phyloP scores from a whole-genome alignment of 106 monocot species.

The Dendrobium catenatum region DNA sequence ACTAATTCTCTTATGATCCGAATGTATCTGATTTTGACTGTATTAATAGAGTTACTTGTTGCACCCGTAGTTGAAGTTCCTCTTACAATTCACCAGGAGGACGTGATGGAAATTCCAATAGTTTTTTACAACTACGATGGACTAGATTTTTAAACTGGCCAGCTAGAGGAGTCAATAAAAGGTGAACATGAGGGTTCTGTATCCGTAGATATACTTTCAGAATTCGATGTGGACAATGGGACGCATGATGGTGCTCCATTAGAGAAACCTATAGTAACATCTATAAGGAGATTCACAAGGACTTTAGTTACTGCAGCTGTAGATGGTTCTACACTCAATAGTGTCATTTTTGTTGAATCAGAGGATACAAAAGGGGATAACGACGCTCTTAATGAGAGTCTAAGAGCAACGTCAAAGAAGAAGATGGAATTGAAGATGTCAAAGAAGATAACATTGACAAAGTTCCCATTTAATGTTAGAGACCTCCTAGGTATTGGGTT shows the following conservation, averaged over 20 bases:
- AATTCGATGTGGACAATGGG: neutral
- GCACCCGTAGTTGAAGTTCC: neutral
- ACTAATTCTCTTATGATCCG: neutral
- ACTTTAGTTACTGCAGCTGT: conserved; percentile 18
- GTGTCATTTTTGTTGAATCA: conserved; percentile 2
- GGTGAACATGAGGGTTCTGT: conserved; percentile 2
- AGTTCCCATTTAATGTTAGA: conserved; percentile 53
- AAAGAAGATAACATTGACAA: conserved; percentile 67
- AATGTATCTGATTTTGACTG: neutral
- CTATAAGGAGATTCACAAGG: conserved; percentile 25
- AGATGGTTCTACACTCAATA: conserved; percentile 6
- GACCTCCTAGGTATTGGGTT: conserved; percentile 76
- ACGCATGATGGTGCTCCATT: neutral
- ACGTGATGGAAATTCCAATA: neutral
- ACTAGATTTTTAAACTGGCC: neutral
- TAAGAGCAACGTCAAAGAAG: conserved; percentile 21
- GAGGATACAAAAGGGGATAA: conserved; percentile 17
- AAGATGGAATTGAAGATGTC: conserved; percentile 84
- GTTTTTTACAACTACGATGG: neutral
- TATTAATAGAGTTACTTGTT: neutral
- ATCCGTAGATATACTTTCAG: neutral
- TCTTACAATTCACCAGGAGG: neutral
- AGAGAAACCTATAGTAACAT: conserved; percentile 2
- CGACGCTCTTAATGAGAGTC: conserved; percentile 5
- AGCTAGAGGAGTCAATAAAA: neutral